phyloP scores from a whole-genome alignment of 305 asterid species.

The Rubia tinctorum region DNA sequence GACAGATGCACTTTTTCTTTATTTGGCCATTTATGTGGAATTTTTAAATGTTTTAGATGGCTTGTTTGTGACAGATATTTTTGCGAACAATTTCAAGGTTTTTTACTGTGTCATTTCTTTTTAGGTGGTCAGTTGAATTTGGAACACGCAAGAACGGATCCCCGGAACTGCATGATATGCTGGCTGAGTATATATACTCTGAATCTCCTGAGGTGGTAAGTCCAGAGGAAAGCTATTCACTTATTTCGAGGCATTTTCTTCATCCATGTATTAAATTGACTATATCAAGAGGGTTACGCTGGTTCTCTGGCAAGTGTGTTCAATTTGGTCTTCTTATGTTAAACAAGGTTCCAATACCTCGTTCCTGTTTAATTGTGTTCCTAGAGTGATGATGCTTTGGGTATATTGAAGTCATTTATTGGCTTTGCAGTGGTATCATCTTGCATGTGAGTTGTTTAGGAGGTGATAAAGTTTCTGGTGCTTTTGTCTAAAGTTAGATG shows the following conservation, averaged over 20 bases:
- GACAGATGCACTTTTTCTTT: background rate
- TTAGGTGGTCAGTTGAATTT: slow-evolving; percentile 91
- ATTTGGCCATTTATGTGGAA: background rate
- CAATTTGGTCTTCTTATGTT: background rate
- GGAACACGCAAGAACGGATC: slow-evolving; percentile 76
- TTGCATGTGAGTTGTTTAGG: background rate
- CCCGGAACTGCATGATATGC: slow-evolving; percentile 91
- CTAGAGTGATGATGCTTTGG: background rate
- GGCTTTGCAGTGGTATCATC: background rate
- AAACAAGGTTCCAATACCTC: background rate
- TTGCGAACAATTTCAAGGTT: background rate
- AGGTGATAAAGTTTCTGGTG: background rate
- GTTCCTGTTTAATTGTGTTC: background rate
- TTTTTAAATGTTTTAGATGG: background rate
- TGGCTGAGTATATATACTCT: slow-evolving; percentile 79
- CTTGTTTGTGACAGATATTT: background rate
- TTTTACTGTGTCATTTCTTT: slow-evolving; percentile 7
- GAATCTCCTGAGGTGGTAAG: slow-evolving; percentile 92
- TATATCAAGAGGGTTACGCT: background rate
- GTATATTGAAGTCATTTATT: background rate
- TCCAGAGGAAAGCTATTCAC: slow-evolving; percentile 15
- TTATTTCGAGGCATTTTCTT: background rate
- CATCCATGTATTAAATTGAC: background rate
- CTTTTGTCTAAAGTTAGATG: background rate
- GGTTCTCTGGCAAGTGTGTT: background rate